Evolutionary conservation across 768 basidiomycete genomes (phyloP).

Genomic region (Boletus sensibilis): DNA sequence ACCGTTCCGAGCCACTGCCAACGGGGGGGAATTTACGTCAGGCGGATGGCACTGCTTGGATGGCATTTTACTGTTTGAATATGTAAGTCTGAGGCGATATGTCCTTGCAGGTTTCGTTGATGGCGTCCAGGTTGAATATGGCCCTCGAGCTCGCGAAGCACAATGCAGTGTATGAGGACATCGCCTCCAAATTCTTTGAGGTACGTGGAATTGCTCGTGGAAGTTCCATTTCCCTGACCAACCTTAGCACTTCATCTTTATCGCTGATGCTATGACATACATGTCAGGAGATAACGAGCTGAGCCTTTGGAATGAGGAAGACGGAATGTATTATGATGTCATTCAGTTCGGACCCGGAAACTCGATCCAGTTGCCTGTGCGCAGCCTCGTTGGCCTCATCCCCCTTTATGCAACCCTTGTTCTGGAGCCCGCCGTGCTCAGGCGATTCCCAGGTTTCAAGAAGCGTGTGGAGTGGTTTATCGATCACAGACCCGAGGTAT

Average conservation of each 20-base stretch:
- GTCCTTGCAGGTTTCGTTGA: background rate
- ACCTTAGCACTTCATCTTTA: slow-evolving; percentile 91
- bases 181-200: slow-evolving; percentile 97
- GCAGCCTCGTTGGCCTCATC: slow-evolving; percentile 95
- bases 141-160: slow-evolving; percentile 97
- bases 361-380: slow-evolving; percentile 88
- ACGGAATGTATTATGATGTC: slow-evolving; percentile 98
- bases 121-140: slow-evolving; percentile 76
- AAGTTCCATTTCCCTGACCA: slow-evolving; percentile 15
- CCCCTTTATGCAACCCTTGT: slow-evolving; percentile 95
- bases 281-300: slow-evolving; percentile 71
- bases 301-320: slow-evolving; percentile 93
- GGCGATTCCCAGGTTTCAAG: slow-evolving; percentile 96
- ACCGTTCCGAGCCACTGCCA: slow-evolving; percentile 94
- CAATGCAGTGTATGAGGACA: slow-evolving; percentile 97
- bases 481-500: slow-evolving; percentile 85
- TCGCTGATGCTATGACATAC: slow-evolving; percentile 98
- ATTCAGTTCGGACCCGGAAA: slow-evolving; percentile 82
- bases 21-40: slow-evolving; percentile 93
- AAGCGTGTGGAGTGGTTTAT: slow-evolving; percentile 99
- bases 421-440: slow-evolving; percentile 84
- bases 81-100: slow-evolving; percentile 55
- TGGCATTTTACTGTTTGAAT: slow-evolving; percentile 98
- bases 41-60: slow-evolving; percentile 99
- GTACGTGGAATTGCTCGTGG: slow-evolving; percentile 33